Conservation (phyloP, 192 early-diverging fungal species). For the Mortierella hygrophila region DNA sequence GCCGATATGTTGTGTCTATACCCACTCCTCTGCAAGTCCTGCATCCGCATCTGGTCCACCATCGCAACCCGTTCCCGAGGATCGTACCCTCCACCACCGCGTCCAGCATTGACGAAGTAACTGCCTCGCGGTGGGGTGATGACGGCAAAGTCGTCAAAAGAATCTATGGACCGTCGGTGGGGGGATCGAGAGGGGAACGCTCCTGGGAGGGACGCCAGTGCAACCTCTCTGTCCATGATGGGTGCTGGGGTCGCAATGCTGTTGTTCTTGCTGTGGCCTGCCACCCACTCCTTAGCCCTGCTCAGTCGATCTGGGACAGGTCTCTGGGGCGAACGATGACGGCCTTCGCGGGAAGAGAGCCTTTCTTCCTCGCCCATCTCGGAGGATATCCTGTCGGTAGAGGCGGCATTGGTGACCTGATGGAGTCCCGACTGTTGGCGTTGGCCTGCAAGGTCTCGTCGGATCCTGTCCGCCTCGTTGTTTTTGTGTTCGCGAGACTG, state of each 20-base stretch:
- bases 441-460: conserved; percentile 14
- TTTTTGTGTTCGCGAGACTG: conserved; percentile 16
- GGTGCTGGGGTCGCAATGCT: conserved; percentile 17
- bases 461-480: conserved; percentile 21
- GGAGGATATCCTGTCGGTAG: conserved; percentile 6
- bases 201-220: conserved; percentile 14
- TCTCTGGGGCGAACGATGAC: background rate
- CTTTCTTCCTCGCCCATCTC: conserved; percentile 30
- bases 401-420: conserved; percentile 14
- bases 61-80: conserved; percentile 28
- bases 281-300: conserved; percentile 53
- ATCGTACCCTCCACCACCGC: conserved; percentile 14
- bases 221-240: conserved; percentile 9
- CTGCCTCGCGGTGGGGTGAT: conserved; percentile 29
- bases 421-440: conserved; percentile 28
- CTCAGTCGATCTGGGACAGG: conserved; percentile 23
- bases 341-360: background rate
- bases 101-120: conserved; percentile 9
- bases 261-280: conserved; percentile 39
- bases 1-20: conserved; percentile 1
- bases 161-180: conserved; percentile 34
- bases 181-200: conserved; percentile 1
- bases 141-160: conserved; percentile 21
- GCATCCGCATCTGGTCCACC: conserved; percentile 31
- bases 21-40: background rate